Evolutionary conservation across 257 asterid genomes (phyloP).

Genomic region (Nyctanthes arbortristis): DNA sequence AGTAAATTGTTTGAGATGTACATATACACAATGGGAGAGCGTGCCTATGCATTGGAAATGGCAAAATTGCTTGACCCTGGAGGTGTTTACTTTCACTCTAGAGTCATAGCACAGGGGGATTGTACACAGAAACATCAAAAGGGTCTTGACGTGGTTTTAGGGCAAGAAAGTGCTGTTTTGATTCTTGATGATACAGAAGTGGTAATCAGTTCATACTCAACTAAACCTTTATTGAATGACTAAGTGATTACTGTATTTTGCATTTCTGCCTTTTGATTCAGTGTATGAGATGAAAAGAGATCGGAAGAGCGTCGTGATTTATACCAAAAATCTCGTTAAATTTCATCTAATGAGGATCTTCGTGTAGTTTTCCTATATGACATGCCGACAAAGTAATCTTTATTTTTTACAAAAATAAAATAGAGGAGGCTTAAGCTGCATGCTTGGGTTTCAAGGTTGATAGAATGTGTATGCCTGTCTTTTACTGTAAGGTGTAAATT

Average conservation of each 20-base stretch:
- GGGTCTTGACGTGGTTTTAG: conserved; percentile 23
- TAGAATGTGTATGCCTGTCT: background rate
- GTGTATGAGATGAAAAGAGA: background rate
- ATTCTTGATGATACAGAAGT: conserved; percentile 93
- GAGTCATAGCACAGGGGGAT: conserved; percentile 21
- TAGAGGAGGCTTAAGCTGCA: background rate
- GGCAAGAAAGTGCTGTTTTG: conserved; percentile 33
- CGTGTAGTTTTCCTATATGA: background rate
- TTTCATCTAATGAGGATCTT: conserved; percentile 1
- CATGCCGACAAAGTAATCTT: background rate
- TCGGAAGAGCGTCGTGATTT: background rate
- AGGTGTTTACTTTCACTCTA: conserved; percentile 17
- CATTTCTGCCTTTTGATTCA: conserved; percentile 6
- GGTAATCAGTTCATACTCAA: conserved; percentile 40
- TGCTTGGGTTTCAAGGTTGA: background rate
- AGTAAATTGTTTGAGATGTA: conserved; percentile 20
- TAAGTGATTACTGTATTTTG: conserved; percentile 1
- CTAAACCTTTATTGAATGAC: too few relatives aligned
- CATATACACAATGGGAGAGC: conserved; percentile 20
- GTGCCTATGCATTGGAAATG: conserved; percentile 24
- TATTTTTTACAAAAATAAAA: background rate
- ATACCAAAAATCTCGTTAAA: background rate
- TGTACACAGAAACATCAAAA: conserved; percentile 13
- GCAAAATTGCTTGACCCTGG: conserved; percentile 18
- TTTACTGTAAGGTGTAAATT: background rate